Base-by-base conservation (phyloP, 2,329 filamentous ascomycete species). In the Lecanicillium sp. region DNA sequence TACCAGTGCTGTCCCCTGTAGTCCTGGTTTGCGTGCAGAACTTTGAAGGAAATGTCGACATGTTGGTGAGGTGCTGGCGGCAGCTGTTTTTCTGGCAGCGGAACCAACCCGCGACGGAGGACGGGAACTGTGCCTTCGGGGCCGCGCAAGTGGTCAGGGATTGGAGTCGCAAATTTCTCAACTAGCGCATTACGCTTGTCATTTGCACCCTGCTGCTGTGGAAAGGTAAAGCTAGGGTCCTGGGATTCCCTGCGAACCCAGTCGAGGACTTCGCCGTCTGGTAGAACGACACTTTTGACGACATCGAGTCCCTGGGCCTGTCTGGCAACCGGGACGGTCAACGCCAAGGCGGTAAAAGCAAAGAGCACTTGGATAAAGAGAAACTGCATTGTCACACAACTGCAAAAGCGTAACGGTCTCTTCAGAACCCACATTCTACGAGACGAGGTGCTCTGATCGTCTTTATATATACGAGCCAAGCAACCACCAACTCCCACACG, bases 111-210 rank as follows among this genome's bases (percentile, higher is more conserved):
- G 38, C 33, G 30, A 12, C 55, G 55, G n/a, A 50, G 42, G 26
- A 56, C 49, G 33, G 55, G 55, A 20, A 57, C 55, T 1, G 55
- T 52, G 30, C 55, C 55, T 1, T 29, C 46, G 9, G 55, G 55
- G 8, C 55, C 54, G 5, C 32, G 38, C 27, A 47, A 30, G 15
- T 49, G 50, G 20, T 29, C 6, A 4, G 43, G 29, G 8, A 49
- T 30, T 5, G 30, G 50, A 21, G 23, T 32, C 8, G 37, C 40
- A 2, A 41, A 19, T 8, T 15, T 29, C 2, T 36, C 15, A n/a
- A n/a, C 9, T 7, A 29, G 27, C 3, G 29, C 8, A 10, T 19
- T 14, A 23, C 10, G 39, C 3, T 26, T 39, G 17, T 32, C 17
- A 2, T 38, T 14, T 5, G 9, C 14, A 2, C 21, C n/a, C 23